Percentiles rank a stretch among this genome's conserved stretches.
Conservation (phyloP, 176 grass and related monocot genomes). For the Metroxylon sagu region DNA sequence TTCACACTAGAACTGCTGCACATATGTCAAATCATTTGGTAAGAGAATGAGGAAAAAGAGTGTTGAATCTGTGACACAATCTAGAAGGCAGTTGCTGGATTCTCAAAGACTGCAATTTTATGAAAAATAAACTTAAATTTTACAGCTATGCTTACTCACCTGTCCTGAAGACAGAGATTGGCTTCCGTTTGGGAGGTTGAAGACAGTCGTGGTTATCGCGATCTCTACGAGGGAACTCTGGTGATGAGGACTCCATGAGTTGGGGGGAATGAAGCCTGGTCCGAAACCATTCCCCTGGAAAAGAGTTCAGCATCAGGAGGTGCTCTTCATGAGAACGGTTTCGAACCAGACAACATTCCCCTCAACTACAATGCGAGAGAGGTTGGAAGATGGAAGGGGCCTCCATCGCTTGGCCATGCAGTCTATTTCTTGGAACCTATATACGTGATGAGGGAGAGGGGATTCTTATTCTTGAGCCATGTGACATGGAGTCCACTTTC, state of each 20-base stretch:
- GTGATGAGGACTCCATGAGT: constrained; percentile 24
- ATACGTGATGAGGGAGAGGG: neutral
- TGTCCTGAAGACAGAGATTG: no score
- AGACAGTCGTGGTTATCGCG: neutral
- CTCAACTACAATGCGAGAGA: constrained; percentile 13
- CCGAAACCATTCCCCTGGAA: constrained; percentile 25
- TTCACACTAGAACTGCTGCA: no score
- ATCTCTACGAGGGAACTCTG: neutral
- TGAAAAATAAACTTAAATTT: no score
- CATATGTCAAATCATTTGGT: no score
- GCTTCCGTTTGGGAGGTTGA: neutral
- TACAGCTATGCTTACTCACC: no score
- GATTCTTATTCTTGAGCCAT: neutral
- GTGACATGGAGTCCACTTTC: constrained; percentile 2
- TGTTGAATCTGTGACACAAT: no score
- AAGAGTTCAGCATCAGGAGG: no score
- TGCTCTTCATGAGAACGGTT: neutral
- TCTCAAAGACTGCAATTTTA: no score
- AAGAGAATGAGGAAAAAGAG: no score
- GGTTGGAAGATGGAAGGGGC: neutral
- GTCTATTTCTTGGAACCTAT: neutral
- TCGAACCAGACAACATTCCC: constrained; percentile 32
- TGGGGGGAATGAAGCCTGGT: constrained; percentile 74
- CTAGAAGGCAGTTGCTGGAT: no score
- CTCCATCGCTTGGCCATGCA: constrained; percentile 8